Evolutionary conservation across 768 basidiomycete genomes (phyloP), one percentile per base, ranked within the genome.

Genomic region (Suillus placidus): DNA sequence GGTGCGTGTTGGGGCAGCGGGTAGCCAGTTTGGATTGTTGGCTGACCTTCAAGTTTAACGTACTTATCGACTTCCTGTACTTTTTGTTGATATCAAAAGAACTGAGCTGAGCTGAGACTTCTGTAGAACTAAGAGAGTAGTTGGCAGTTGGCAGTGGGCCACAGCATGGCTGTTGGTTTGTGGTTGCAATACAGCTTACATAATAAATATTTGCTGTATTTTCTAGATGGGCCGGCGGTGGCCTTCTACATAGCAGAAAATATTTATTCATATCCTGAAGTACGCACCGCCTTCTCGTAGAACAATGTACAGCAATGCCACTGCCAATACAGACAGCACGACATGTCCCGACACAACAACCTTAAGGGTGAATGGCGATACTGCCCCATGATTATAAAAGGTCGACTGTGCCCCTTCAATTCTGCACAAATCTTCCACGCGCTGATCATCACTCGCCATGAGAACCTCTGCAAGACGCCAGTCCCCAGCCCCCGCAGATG

Each of bases 11-110:
- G 71, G 67, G 63, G 72, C 70, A 64, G 20, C 66, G 65, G 64
- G 70, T 67, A 74, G 80, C 18, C 64, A 79, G 60, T 88, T 82
- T 66, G 75, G 80, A 9, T 60, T 87, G 69, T 70, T 88, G 34
- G 80, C 70, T 4, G 77, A 81, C 65, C 70, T 80, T 18, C 75
- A 77, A 47, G 78, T 72, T 37, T 83, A 67, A 76, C 58, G 18
- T 60, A 20, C 34, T n/a, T 38, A 23, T 6, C 4, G 8, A 38
- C 38, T 12, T 60, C 58, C 58, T 60, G 58, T 60, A 35, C 6
- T 55, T 2, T 55, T 55, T 55, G 1, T n/a, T 34, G 12, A 7
- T 35, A 55, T 18, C 0, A 12, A 55, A 10, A 18, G 20, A 20
- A 54, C 4, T 2, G 32, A 54, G 32, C 20, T 54, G 52, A 55